phyloP scores from a whole-genome alignment of 495 filamentous ascomycete genomes.

The Penicillium samsonianum region DNA sequence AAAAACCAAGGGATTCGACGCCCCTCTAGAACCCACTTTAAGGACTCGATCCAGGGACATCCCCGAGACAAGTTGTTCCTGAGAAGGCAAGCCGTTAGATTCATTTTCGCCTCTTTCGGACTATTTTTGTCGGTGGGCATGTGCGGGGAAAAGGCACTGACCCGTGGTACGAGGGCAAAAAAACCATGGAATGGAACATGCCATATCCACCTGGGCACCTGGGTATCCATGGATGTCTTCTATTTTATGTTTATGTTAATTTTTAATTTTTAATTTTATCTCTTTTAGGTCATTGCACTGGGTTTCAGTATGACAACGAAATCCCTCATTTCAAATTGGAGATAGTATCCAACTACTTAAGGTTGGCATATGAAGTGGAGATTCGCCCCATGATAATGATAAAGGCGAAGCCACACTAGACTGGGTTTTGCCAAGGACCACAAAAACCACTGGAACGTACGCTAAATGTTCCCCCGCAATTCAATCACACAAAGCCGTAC shows the following conservation, averaged over 20 bases:
- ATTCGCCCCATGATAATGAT: not conserved
- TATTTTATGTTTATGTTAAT: not conserved
- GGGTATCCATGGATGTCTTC: not conserved
- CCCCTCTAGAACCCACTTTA: not conserved
- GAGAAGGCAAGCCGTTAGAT: slow-evolving; percentile 3
- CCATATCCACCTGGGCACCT: not conserved
- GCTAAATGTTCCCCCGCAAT: slow-evolving; percentile 4
- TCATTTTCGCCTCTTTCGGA: slow-evolving; percentile 3
- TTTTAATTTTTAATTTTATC: not conserved
- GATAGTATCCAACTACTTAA: not conserved
- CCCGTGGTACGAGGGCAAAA: not conserved
- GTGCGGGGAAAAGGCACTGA: not conserved
- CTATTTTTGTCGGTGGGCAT: not conserved
- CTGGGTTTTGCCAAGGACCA: not conserved
- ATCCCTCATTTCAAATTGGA: not conserved
- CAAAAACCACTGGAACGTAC: not conserved
- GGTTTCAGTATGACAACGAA: not conserved
- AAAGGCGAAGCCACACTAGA: not conserved
- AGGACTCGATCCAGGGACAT: not conserved
- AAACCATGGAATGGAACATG: not conserved
- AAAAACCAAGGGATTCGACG: not conserved
- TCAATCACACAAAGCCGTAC: not conserved
- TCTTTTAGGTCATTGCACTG: not conserved
- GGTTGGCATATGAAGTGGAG: not conserved
- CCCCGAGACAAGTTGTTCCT: slow-evolving; percentile 5